Percentiles rank a stretch among this genome's conserved stretches.
Conservation (phyloP, 1,139 yeast species). For the Hyphopichia pseudoburtonii region DNA sequence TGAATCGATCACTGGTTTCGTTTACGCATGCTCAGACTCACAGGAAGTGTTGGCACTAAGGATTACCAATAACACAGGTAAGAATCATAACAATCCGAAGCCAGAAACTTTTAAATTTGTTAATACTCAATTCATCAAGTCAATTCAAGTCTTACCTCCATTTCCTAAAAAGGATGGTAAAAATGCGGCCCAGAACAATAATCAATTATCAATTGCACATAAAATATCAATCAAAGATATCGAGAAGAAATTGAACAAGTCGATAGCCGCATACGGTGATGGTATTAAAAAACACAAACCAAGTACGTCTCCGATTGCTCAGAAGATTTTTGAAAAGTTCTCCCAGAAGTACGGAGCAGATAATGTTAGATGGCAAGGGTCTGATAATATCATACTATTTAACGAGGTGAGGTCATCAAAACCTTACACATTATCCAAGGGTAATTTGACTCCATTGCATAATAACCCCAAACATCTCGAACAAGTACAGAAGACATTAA, state of each 20-base stretch:
- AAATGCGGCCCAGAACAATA: background rate
- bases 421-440: conserved; percentile 30
- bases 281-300: background rate
- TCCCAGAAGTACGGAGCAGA: conserved; percentile 20
- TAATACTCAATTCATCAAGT: conserved; percentile 59
- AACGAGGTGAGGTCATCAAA: conserved; percentile 26
- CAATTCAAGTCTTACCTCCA: conserved; percentile 42
- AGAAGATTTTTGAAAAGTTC: conserved; percentile 21
- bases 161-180: conserved; percentile 17
- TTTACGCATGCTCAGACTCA: conserved; percentile 54
- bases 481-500: conserved; percentile 53
- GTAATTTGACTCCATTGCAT: conserved; percentile 21
- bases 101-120: conserved; percentile 49
- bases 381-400: conserved; percentile 22
- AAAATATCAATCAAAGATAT: conserved; percentile 17
- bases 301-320: conserved; percentile 11
- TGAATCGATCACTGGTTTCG: conserved; percentile 54
- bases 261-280: background rate
- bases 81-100: conserved; percentile 9
- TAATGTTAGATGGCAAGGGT: conserved; percentile 25
- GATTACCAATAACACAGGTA: conserved; percentile 19
- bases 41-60: conserved; percentile 24
- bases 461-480: conserved; percentile 40
- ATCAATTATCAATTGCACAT: conserved; percentile 7
- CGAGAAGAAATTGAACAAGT: conserved; percentile 14